Base-by-base conservation (phyloP, 257 asterid genomes). In the Asclepias syriaca region DNA sequence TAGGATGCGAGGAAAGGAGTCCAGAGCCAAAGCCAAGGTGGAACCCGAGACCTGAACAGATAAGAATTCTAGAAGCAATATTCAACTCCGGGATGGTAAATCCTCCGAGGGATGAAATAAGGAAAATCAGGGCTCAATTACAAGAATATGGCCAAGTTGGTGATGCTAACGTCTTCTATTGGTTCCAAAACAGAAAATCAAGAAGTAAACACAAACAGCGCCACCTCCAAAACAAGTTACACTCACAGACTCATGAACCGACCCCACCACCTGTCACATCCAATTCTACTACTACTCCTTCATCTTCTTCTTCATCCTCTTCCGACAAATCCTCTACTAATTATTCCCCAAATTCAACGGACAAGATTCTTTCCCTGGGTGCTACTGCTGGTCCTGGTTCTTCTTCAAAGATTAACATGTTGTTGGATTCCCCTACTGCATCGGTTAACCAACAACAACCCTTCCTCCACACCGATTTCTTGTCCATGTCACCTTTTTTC, bases 151-250 rank as follows among this genome's bases (percentile, higher is more conserved):
- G 99, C 0, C 97, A 90, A 53, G 98, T 95, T 1, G 99, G 97
- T 12, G 99, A 95, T 65, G 98, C 99, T 37, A 95, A 95, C 39
- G 98, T 95, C 32, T 95, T 95, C 79, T 95, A 95, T 74, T 95
- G 99, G 99, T 95, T 95, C 74, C 99, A 95, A 64, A 95, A 95
- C 83, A 75, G 99, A 24, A 95, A 95, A 80, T 95, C 99, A 4
- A 80, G 99, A 68, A 90, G 90, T 90, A 95, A 95, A 63, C 92
- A 89, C 81, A 95, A 95, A 80, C 96, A 86, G 50, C 93, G 95
- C 63, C 92, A 87, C 43, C 69, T 88, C 50, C 91, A 86, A 10
- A 73, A 77, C 77, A 87, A 77, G n/a, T 24, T 82, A 39, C 79
- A 70, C 11, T 69, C 63, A 15, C 65, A 37, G 57, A 43, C 48